Evolutionary conservation across 2,329 filamentous ascomycete species (phyloP), one percentile per base, ranked within the genome.

Genomic region (Fusarium cyanostomum): DNA sequence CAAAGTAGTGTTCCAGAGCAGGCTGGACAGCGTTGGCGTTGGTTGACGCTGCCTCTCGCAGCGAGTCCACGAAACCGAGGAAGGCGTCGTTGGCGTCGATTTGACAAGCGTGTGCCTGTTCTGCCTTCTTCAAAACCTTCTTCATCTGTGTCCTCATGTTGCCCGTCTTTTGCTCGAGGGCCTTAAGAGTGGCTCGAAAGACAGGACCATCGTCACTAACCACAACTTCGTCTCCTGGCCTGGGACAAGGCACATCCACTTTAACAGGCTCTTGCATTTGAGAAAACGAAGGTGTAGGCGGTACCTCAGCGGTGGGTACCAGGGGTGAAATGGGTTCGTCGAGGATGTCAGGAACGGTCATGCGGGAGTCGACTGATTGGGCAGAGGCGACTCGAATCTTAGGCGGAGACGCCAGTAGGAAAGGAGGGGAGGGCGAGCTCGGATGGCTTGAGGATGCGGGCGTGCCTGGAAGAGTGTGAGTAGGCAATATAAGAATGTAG

Each of bases 21-120:
- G 95, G 96, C 72, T 96, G 92, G n/a, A 99, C 94, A 1, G 94
- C 95, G 72, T 96, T 97, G 44, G 93, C 91, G 73, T 98, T 98
- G 11, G 94, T 96, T 1, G 87, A 88, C 1, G 94, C 93, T 1
- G 93, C 92, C 72, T 98, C 95, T 62, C 90, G 88, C 28, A 99
- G 81, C 5, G 94, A 90, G 12, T 94, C 91, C 74, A 96, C 89
- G 70, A 99, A 96, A 4, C 86, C 87, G 13, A 86, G 80, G 67
- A 96, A 89, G 7, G 94, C 89, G 50, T 96, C 92, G 73, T 98
- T 99, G 75, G 92, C 94, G 62, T 90, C 87, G 3, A 83, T 82
- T 74, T 97, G 94, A 4, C 93, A 89, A 50, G 86, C 80, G 68
- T 96, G 86, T 13, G 93, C 94, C 7, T 92, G 89, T 72, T 98